Conservation (phyloP, 2,329 filamentous ascomycete genomes). For the Penicillium oxalicum region DNA sequence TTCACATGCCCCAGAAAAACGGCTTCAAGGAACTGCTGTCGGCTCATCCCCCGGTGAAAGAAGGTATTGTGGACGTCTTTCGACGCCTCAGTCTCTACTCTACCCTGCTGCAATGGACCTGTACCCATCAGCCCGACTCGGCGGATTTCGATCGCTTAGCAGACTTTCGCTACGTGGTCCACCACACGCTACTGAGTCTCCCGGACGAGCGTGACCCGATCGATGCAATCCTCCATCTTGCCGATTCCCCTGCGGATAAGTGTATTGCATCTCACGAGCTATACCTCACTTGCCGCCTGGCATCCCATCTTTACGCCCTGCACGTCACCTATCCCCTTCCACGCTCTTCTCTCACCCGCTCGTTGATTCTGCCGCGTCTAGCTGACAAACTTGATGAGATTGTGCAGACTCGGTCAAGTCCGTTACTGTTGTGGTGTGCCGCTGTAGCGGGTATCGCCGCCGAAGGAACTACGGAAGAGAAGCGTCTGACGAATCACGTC, state of each 20-base stretch:
- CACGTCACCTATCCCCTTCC: slow-evolving; percentile 1
- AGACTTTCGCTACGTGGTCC: neutral
- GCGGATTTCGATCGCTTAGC: neutral
- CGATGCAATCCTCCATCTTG: neutral
- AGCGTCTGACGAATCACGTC: neutral
- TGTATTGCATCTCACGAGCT: neutral
- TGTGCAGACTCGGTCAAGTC: neutral
- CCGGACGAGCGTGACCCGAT: neutral
- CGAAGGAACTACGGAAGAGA: neutral
- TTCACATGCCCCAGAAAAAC: neutral
- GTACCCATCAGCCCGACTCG: neutral
- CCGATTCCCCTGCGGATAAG: neutral
- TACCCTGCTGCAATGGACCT: neutral
- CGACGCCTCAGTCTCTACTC: neutral
- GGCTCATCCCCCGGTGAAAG: neutral
- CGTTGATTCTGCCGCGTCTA: neutral
- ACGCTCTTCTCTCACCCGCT: neutral
- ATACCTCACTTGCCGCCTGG: neutral
- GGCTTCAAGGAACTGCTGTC: neutral
- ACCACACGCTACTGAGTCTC: neutral
- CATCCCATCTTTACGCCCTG: neutral
- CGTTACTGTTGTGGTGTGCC: neutral
- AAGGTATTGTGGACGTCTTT: neutral
- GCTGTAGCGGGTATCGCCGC: slow-evolving; percentile 1
- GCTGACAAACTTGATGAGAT: neutral